Conservation (phyloP, 176 grass and related monocot species). For the Chloris gayana region DNA sequence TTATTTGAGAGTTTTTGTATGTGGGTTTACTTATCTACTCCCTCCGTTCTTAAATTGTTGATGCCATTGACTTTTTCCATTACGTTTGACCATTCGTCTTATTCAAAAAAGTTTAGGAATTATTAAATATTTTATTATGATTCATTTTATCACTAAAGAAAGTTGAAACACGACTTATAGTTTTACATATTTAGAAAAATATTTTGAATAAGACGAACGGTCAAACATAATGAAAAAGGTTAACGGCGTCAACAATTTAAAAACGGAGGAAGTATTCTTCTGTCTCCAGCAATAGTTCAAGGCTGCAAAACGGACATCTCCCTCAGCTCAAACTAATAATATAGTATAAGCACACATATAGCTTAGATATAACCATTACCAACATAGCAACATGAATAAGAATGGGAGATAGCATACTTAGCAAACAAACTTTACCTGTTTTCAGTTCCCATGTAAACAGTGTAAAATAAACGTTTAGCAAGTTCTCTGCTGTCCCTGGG, state of each 20-base stretch:
- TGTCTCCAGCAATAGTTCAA: background rate
- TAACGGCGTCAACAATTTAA: too few species aligned
- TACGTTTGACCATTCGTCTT: too few species aligned
- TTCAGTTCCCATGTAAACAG: constrained; percentile 96
- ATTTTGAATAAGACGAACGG: too few species aligned
- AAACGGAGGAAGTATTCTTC: too few species aligned
- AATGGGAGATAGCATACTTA: background rate
- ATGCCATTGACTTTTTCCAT: too few species aligned
- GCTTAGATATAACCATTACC: constrained; percentile 20
- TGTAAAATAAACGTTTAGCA: constrained; percentile 86
- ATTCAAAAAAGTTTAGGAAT: too few species aligned
- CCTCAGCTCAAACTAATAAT: background rate
- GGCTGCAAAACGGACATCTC: background rate
- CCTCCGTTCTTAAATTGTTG: too few species aligned
- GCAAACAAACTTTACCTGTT: constrained; percentile 66
- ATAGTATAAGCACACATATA: background rate
- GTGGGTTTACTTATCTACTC: background rate
- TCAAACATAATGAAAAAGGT: too few species aligned
- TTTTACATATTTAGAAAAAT: too few species aligned
- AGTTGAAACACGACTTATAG: too few species aligned
- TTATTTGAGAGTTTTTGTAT: background rate
- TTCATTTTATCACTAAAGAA: too few species aligned
- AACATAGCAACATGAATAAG: background rate
- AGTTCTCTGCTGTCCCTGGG: constrained; percentile 77
- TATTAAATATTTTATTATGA: too few species aligned